phyloP scores from a whole-genome alignment of 495 filamentous ascomycete species.

The Xylaria telfairii region DNA sequence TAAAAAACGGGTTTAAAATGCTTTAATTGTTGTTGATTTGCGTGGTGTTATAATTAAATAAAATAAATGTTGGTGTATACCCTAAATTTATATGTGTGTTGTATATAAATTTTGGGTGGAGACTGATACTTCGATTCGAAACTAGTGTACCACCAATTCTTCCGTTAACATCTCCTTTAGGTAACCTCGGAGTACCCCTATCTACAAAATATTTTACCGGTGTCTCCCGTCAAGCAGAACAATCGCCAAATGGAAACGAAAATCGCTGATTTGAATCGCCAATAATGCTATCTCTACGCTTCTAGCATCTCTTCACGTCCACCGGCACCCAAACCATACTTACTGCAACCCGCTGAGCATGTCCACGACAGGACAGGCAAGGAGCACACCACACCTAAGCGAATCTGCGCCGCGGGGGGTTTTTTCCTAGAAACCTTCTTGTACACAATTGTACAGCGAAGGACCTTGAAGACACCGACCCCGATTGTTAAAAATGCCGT shows the following conservation, averaged over 20 bases:
- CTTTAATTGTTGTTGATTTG: too few relatives aligned
- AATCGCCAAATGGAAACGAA: neutral
- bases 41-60: too few relatives aligned
- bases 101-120: too few relatives aligned
- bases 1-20: too few relatives aligned
- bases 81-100: too few relatives aligned
- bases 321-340: conserved; percentile 28
- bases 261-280: neutral
- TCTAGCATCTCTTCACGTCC: conserved; percentile 9
- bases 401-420: conserved; percentile 19
- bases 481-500: conserved; percentile 26
- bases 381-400: conserved; percentile 26
- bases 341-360: conserved; percentile 32
- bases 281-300: neutral
- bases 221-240: neutral
- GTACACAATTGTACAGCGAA: conserved; percentile 27
- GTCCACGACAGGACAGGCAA: conserved; percentile 32
- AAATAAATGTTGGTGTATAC: too few relatives aligned
- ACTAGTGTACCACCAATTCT: too few relatives aligned
- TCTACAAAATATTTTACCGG: too few relatives aligned
- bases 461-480: conserved; percentile 26
- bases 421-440: conserved; percentile 31
- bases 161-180: too few relatives aligned
- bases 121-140: too few relatives aligned
- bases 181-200: too few relatives aligned